A percentile compares a stretch with the other conserved stretches of the same genome.
These are phyloP conservation scores for Vinca major DNA, from an alignment of 305 asterid genomes.

Conservation along the genomic window DNA sequence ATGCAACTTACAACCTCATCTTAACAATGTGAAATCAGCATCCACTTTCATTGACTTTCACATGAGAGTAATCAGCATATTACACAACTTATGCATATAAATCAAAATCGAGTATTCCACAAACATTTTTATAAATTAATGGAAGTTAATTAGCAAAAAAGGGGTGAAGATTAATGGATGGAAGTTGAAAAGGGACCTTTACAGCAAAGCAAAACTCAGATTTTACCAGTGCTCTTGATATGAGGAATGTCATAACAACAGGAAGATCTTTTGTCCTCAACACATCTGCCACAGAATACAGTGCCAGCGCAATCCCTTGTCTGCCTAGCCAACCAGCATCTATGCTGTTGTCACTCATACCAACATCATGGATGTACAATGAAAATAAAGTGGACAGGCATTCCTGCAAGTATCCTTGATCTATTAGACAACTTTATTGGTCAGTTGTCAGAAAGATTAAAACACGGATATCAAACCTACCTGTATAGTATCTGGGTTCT, in stretches of 20 bases:
- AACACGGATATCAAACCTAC: constrained; percentile 27
- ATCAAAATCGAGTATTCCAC: background rate
- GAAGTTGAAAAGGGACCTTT: background rate
- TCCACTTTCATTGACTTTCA: background rate
- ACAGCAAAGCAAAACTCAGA: background rate
- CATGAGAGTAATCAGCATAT: background rate
- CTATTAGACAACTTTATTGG: constrained; percentile 17
- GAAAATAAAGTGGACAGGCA: constrained; percentile 78
- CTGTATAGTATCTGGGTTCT: constrained; percentile 90
- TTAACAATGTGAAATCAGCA: background rate
- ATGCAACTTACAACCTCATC: background rate
- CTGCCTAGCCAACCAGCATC: constrained; percentile 92
- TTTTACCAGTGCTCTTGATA: constrained; percentile 93
- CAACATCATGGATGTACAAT: constrained; percentile 74
- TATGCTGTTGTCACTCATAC: constrained; percentile 42
- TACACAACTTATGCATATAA: background rate
- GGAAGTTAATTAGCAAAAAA: background rate
- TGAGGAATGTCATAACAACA: constrained; percentile 92
- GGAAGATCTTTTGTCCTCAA: constrained; percentile 96
- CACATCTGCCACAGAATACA: constrained; percentile 80
- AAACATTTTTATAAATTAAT: background rate
- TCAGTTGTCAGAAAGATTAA: constrained; percentile 8
- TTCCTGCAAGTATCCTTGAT: constrained; percentile 49
- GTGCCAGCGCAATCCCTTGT: constrained; percentile 92
- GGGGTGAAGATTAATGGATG: background rate